A percentile compares a stretch with the other conserved stretches of the same genome.
Evolutionary conservation across 805 yeast species (phyloP).

Genomic region (Ogataea saltuana): DNA sequence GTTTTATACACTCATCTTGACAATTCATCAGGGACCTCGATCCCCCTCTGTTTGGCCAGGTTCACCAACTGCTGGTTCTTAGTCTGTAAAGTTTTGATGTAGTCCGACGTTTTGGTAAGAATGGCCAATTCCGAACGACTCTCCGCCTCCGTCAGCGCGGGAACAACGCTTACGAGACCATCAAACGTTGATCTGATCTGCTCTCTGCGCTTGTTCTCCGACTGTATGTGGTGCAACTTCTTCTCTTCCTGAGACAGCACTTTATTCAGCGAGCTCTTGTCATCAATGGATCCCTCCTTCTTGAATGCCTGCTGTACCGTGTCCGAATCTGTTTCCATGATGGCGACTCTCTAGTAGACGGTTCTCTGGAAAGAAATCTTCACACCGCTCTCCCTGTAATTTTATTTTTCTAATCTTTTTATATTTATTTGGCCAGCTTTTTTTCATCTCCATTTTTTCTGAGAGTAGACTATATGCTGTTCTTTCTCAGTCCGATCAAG

Average conservation of each 20-base stretch:
- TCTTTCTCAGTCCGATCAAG: not conserved
- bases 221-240: constrained; percentile 40
- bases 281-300: not conserved
- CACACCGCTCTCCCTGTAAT: too few relatives aligned
- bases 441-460: too few relatives aligned
- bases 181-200: constrained; percentile 84
- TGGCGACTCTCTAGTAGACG: too few relatives aligned
- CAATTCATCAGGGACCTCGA: constrained; percentile 41
- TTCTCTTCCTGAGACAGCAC: constrained; percentile 35
- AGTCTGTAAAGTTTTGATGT: constrained; percentile 49
- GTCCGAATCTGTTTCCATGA: constrained; percentile 1
- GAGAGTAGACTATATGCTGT: too few relatives aligned
- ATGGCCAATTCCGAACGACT: constrained; percentile 79
- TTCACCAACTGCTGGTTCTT: constrained; percentile 50
- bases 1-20: constrained; percentile 10
- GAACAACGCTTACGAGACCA: constrained; percentile 70
- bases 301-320: not conserved
- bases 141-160: constrained; percentile 66
- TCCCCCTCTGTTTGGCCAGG: constrained; percentile 40
- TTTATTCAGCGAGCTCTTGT: constrained; percentile 6
- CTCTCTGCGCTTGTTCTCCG: constrained; percentile 83
- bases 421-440: too few relatives aligned
- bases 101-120: constrained; percentile 55
- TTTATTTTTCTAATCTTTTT: too few relatives aligned
- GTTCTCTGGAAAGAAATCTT: too few relatives aligned